These are phyloP conservation scores for Fusarium acutatum DNA, from an alignment of 2,329 filamentous ascomycete genomes.

Conservation along the genomic window DNA sequence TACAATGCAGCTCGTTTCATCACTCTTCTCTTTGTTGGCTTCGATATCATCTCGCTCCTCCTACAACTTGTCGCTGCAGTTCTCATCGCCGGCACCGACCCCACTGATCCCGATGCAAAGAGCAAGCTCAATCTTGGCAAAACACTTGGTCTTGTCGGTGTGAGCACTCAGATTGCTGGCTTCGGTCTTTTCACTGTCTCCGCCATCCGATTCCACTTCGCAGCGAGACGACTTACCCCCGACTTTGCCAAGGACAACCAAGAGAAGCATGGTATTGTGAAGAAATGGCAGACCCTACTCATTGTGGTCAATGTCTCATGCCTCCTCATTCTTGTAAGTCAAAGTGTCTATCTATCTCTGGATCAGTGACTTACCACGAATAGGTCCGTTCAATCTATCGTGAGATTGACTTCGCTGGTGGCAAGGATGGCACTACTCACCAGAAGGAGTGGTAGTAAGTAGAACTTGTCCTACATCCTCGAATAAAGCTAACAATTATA, in stretches of 20 bases:
- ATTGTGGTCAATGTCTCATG: constrained; percentile 28
- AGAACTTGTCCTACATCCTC: fast-evolving
- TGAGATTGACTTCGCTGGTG: constrained; percentile 31
- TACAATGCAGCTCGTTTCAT: constrained; percentile 17
- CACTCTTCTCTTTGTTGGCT: constrained; percentile 53
- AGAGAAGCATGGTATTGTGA: constrained; percentile 14
- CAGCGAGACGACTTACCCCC: constrained; percentile 37
- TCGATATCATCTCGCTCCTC: constrained; percentile 50
- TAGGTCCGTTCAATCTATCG: constrained; percentile 35
- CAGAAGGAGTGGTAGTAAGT: constrained; percentile 38
- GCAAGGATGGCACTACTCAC: constrained; percentile 24
- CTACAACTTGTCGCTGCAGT: constrained; percentile 52
- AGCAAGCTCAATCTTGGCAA: constrained; percentile 36
- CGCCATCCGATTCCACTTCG: constrained; percentile 57
- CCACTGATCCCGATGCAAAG: constrained; percentile 43
- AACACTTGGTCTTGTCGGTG: constrained; percentile 28
- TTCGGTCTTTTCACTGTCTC: constrained; percentile 58
- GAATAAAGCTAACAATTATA: neutral
- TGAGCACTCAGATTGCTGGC: constrained; percentile 52
- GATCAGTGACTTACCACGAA: fast-evolving
- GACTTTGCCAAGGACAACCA: constrained; percentile 27
- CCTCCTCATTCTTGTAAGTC: constrained; percentile 27
- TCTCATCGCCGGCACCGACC: constrained; percentile 49
- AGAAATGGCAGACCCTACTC: constrained; percentile 23
- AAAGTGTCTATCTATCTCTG: fast-evolving